Evolutionary conservation across 805 yeast genomes (phyloP).

Genomic region (Vanderwaltozyma verrucispora): DNA sequence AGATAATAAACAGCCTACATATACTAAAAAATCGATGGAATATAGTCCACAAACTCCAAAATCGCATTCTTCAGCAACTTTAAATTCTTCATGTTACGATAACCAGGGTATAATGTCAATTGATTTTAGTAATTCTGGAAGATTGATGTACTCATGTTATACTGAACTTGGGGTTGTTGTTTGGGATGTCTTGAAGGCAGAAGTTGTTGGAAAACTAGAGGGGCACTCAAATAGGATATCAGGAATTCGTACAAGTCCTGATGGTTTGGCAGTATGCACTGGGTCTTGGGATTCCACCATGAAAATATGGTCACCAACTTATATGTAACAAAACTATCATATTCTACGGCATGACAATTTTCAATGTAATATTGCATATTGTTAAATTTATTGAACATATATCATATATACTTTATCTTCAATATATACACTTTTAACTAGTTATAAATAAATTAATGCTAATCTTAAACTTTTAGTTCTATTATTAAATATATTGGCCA

Average conservation of each 20-base stretch:
- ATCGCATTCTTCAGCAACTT: slow-evolving; percentile 8
- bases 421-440: too few species aligned
- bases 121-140: slow-evolving; percentile 64
- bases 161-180: slow-evolving; percentile 64
- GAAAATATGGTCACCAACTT: slow-evolving; percentile 49
- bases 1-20: slow-evolving; percentile 12
- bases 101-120: slow-evolving; percentile 62
- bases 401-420: too few species aligned
- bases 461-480: too few species aligned
- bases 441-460: too few species aligned
- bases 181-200: slow-evolving; percentile 67
- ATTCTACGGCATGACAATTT: too few species aligned
- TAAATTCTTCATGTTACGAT: slow-evolving; percentile 32
- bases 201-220: slow-evolving; percentile 52
- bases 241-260: slow-evolving; percentile 55
- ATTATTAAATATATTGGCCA: too few species aligned
- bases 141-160: slow-evolving; percentile 65
- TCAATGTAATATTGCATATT: too few species aligned
- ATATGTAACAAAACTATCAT: too few species aligned
- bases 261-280: slow-evolving; percentile 69
- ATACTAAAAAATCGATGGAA: slow-evolving; percentile 17
- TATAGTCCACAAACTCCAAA: slow-evolving; percentile 16
- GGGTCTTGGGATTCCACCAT: slow-evolving; percentile 74
- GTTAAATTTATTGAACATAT: too few species aligned
- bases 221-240: slow-evolving; percentile 56